A percentile compares a stretch with the other conserved stretches of the same genome.
Evolutionary conservation across 2,329 filamentous ascomycete genomes (phyloP).

Genomic region (Aureobasidium sp.): DNA sequence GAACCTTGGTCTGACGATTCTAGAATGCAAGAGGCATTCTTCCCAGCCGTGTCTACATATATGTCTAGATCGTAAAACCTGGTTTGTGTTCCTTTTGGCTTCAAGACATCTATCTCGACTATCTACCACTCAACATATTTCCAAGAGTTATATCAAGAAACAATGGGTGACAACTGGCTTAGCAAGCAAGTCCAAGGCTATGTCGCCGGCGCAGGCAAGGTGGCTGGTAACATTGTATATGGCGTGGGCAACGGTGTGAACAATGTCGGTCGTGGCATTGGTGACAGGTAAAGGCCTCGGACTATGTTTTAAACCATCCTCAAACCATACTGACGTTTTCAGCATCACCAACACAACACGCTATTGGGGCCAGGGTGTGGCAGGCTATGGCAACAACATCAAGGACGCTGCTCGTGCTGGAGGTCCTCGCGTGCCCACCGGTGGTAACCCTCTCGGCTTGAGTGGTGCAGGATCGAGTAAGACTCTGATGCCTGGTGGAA

Average conservation of each 20-base stretch:
- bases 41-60: neutral
- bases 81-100: neutral
- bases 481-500: slow-evolving; percentile 22
- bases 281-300: slow-evolving; percentile 27
- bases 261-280: slow-evolving; percentile 39
- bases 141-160: neutral
- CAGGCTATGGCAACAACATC: slow-evolving; percentile 44
- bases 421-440: slow-evolving; percentile 38
- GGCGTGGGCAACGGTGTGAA: slow-evolving; percentile 41
- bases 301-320: neutral
- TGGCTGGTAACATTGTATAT: slow-evolving; percentile 36
- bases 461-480: slow-evolving; percentile 27
- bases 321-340: neutral
- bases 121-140: neutral
- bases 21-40: neutral
- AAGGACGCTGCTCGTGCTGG: slow-evolving; percentile 41
- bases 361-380: slow-evolving; percentile 41
- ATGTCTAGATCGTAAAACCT: neutral
- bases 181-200: slow-evolving; percentile 37
- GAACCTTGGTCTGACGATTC: slow-evolving; percentile 8
- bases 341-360: slow-evolving; percentile 40
- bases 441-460: slow-evolving; percentile 41
- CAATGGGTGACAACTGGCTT: slow-evolving; percentile 37
- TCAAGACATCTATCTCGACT: neutral
- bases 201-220: slow-evolving; percentile 38